These are phyloP conservation scores for Aspergillus ochraceus DNA, from an alignment of 2,329 filamentous ascomycete genomes.

Conservation along the genomic window DNA sequence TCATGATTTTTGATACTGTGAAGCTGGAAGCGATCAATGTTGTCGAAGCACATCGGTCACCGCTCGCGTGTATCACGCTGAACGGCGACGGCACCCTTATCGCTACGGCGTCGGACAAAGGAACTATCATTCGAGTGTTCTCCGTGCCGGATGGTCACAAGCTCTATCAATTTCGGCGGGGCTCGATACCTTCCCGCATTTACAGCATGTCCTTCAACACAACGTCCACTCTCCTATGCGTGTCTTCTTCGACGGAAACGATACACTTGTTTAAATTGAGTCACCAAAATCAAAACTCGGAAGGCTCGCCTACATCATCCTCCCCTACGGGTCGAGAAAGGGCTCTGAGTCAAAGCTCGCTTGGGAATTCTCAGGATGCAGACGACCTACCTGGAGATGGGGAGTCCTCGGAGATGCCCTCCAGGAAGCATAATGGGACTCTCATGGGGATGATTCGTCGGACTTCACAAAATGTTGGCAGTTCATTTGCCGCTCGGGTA, in stretches of 20 bases:
- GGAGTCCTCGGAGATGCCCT: conserved; percentile 34
- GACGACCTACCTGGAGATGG: conserved; percentile 33
- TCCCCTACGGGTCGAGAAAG: conserved; percentile 27
- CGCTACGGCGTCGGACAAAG: conserved; percentile 94
- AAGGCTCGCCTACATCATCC: conserved; percentile 26
- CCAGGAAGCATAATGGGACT: conserved; percentile 64
- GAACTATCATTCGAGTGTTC: conserved; percentile 95
- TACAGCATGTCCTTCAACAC: conserved; percentile 99
- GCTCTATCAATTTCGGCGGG: conserved; percentile 91
- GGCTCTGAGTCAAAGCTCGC: conserved; percentile 26
- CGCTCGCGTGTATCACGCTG: conserved; percentile 83
- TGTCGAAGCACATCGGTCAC: conserved; percentile 90
- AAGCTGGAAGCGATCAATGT: conserved; percentile 92
- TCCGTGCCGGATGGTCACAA: conserved; percentile 88
- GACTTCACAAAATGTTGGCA: conserved; percentile 90
- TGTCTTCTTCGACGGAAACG: conserved; percentile 94
- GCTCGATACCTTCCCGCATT: conserved; percentile 92
- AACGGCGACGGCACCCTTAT: conserved; percentile 90
- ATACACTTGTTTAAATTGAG: conserved; percentile 91
- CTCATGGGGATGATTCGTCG: conserved; percentile 89
- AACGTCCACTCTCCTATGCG: conserved; percentile 86
- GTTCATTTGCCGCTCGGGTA: conserved; percentile 81
- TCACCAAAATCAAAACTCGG: conserved; percentile 34
- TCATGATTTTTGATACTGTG: conserved; percentile 87
- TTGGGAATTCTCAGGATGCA: conserved; percentile 28